Percentiles rank a stretch among this genome's conserved stretches.
These are phyloP conservation scores for Didymellaceae sp. DNA, from an alignment of 2,329 filamentous ascomycete species.

Conservation along the genomic window DNA sequence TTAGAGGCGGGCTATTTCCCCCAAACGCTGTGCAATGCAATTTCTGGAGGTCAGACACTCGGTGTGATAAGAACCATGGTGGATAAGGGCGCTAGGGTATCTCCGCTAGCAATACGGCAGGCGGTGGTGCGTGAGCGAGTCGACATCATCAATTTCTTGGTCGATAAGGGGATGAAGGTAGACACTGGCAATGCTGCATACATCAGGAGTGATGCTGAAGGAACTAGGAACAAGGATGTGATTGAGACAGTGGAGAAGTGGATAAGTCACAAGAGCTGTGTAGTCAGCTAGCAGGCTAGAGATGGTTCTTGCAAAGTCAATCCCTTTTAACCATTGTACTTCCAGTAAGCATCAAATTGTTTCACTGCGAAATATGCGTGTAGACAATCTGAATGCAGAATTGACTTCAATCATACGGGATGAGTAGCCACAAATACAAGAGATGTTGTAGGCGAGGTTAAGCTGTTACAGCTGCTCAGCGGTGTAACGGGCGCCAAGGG, in stretches of 20 bases:
- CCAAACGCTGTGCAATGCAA: slow-evolving; percentile 3
- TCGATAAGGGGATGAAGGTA: background rate
- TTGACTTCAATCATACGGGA: no score
- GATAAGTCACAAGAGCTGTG: background rate
- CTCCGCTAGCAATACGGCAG: slow-evolving; percentile 3
- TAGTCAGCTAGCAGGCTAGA: background rate
- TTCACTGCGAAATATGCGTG: no score
- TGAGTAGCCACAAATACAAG: no score
- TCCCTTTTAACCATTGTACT: no score
- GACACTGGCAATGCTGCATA: background rate
- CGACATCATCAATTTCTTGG: slow-evolving; percentile 10
- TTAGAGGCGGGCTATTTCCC: slow-evolving; percentile 5
- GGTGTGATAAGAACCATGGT: slow-evolving; percentile 13
- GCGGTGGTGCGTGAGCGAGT: slow-evolving; percentile 12
- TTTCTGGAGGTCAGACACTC: slow-evolving; percentile 4
- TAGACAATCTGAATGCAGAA: no score
- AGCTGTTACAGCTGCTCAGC: no score
- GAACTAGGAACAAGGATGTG: slow-evolving; percentile 7
- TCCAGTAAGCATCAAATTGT: no score
- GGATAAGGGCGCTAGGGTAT: slow-evolving; percentile 7
- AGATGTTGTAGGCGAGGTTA: no score
- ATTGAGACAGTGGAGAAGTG: background rate
- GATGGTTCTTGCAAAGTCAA: no score
- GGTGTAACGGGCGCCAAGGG: no score
- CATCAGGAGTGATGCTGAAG: slow-evolving; percentile 6